Evolutionary conservation across 441 rosid genomes (phyloP), one percentile per base, ranked within the genome.

Genomic region (Gossypium davidsonii): DNA sequence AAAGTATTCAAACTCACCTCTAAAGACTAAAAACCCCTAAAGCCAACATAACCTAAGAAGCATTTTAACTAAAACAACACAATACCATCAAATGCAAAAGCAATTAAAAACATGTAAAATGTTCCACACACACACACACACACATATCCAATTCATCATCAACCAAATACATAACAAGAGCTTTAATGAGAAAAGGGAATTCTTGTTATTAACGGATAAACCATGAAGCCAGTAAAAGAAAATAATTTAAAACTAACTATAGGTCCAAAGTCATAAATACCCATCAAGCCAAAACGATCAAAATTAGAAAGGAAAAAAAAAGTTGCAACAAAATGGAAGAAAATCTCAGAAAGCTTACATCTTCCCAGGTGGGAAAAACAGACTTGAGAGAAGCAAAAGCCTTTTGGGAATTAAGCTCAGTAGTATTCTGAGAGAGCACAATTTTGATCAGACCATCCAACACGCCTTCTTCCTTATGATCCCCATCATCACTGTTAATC

Each of bases 341-440:
- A 39, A 57, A 72, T 25, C 20, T 15, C 25, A 37, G 3, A 21
- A 15, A 62, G 59, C 89, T 84, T 74, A 90, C 97, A 51, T 87
- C 77, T 76, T 89, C 88, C 98, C 97, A 91, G 14, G 82, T 66
- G 18, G 91, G 88, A 68, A 89, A 90, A 10, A 82, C 71, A 46
- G 88, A 79, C 75, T 90, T 91, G 18, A 93, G 90, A 76, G 89
- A 87, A 58, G 87, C 80, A 68, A 93, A 93, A 71, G 97, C 98
- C 80, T 82, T 87, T 67, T 53, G 84, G 39, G 93, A 91, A 81
- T 91, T 91, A 67, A 67, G 77, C 79, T 91, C 92, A 39, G 89
- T 87, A 2, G 96, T 93, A 76, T 93, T 93, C 87, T 91, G 96
- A 1, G 97, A 90, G 2, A 93, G 87, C 69, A 91, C 82, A 7